Conservation (phyloP, 192 early-diverging fungal genomes). For the Umbelopsis ramanniana region DNA sequence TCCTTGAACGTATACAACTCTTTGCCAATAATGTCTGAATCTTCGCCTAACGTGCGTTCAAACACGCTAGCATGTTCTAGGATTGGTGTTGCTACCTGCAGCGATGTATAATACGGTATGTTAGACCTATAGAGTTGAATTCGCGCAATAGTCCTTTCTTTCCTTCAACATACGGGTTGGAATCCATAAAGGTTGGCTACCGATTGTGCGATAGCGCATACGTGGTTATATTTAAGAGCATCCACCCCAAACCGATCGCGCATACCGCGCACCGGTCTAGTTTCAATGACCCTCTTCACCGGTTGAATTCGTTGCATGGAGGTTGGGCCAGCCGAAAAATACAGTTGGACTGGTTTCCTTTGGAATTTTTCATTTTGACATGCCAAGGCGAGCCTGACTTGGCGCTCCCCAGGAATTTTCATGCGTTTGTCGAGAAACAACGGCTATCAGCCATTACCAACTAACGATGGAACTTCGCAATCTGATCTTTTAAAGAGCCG, state of each 20-base stretch:
- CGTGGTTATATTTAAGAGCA: conserved; percentile 47
- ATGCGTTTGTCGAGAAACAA: conserved; percentile 17
- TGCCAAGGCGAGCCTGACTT: background rate
- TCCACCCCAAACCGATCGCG: conserved; percentile 59
- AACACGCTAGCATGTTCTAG: conserved; percentile 68
- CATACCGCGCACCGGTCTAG: conserved; percentile 66
- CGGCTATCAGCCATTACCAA: conserved; percentile 19
- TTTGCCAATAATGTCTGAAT: conserved; percentile 71
- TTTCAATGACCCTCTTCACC: conserved; percentile 15
- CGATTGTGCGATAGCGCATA: conserved; percentile 43
- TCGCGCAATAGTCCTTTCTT: background rate
- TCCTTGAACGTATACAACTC: conserved; percentile 71
- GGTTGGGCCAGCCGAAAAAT: background rate
- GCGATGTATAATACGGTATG: no score
- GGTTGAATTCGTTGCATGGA: background rate
- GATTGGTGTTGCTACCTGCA: conserved; percentile 62
- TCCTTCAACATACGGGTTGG: conserved; percentile 41
- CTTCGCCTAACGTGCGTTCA: conserved; percentile 62
- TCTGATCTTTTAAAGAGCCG: background rate
- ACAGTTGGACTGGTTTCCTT: background rate
- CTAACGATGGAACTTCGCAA: background rate
- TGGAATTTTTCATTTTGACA: conserved; percentile 8
- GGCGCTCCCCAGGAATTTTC: background rate
- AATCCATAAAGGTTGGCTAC: conserved; percentile 56
- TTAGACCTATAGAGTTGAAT: no score